These are phyloP conservation scores for Acorus calamus DNA, from an alignment of 106 monocot genomes.

Conservation along the genomic window DNA sequence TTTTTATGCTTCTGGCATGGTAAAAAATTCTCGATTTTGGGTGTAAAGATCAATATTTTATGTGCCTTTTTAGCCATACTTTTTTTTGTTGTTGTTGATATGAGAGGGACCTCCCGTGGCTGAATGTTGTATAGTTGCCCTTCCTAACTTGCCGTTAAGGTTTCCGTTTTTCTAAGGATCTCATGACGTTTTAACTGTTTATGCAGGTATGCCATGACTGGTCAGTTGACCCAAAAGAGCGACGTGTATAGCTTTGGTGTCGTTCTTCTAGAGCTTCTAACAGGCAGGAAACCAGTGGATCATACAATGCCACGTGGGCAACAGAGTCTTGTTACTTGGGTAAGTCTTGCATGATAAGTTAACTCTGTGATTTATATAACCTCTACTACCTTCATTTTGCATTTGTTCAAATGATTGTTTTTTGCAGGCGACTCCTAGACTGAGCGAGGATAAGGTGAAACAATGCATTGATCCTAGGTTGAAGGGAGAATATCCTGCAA, in stretches of 20 bases:
- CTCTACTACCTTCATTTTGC: too few species aligned
- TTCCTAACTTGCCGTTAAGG: too few species aligned
- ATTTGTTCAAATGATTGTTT: too few species aligned
- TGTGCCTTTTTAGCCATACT: too few species aligned
- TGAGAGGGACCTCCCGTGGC: too few species aligned
- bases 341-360: conserved; percentile 17
- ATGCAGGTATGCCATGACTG: conserved; percentile 90
- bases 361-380: too few species aligned
- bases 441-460: conserved; percentile 92
- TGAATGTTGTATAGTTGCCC: too few species aligned
- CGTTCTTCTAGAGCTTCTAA: conserved; percentile 86
- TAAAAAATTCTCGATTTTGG: too few species aligned
- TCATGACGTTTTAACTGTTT: neutral
- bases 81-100: too few species aligned
- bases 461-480: conserved; percentile 92
- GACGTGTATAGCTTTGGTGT: conserved; percentile 95
- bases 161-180: too few species aligned
- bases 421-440: conserved; percentile 70
- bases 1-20: too few species aligned
- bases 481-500: conserved; percentile 86
- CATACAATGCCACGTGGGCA: conserved; percentile 95
- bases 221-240: conserved; percentile 81
- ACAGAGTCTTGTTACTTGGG: conserved; percentile 91
- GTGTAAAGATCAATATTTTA: too few species aligned
- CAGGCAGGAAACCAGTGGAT: conserved; percentile 87